Evolutionary conservation across 169 alveolate species (phyloP).

Genomic region (Prorocentrum cordatum): DNA sequence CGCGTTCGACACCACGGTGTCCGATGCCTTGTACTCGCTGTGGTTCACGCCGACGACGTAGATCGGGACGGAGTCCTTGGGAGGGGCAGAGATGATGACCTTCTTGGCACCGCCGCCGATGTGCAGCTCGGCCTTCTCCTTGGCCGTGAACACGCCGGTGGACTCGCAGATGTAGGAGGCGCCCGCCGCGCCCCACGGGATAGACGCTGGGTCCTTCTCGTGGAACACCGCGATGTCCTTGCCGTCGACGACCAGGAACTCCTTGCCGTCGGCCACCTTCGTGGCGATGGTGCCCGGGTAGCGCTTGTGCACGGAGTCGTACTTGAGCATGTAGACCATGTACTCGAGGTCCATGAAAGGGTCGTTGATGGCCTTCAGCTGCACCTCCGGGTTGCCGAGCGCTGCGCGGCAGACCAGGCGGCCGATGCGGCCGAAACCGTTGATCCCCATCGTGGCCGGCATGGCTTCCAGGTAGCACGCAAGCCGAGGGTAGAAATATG

Average conservation of each 20-base stretch:
- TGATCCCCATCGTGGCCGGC: constrained; percentile 92
- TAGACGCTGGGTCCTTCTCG: constrained; percentile 86
- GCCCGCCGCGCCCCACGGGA: constrained; percentile 93
- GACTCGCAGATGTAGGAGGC: constrained; percentile 93
- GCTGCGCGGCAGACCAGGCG: constrained; percentile 96
- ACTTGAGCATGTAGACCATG: constrained; percentile 90
- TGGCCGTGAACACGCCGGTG: constrained; percentile 94
- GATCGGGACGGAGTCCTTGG: constrained; percentile 89
- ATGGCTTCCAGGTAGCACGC: too few species aligned
- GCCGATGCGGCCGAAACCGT: constrained; percentile 99
- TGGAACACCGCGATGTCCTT: constrained; percentile 79
- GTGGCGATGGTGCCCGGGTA: constrained; percentile 79
- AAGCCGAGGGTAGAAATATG: too few species aligned
- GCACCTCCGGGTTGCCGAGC: constrained; percentile 76
- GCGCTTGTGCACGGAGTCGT: constrained; percentile 94
- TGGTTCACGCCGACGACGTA: constrained; percentile 98
- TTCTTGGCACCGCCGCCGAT: constrained; percentile 94
- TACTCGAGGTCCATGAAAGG: constrained; percentile 93
- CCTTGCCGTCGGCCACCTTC: constrained; percentile 79
- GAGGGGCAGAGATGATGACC: constrained; percentile 73
- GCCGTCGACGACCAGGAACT: constrained; percentile 79
- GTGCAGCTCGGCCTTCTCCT: constrained; percentile 81
- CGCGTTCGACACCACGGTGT: constrained; percentile 78
- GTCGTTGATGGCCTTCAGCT: constrained; percentile 92
- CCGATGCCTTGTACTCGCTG: constrained; percentile 82